Conservation (phyloP, 2,329 filamentous ascomycete genomes). For the Epichloe amarillans region DNA sequence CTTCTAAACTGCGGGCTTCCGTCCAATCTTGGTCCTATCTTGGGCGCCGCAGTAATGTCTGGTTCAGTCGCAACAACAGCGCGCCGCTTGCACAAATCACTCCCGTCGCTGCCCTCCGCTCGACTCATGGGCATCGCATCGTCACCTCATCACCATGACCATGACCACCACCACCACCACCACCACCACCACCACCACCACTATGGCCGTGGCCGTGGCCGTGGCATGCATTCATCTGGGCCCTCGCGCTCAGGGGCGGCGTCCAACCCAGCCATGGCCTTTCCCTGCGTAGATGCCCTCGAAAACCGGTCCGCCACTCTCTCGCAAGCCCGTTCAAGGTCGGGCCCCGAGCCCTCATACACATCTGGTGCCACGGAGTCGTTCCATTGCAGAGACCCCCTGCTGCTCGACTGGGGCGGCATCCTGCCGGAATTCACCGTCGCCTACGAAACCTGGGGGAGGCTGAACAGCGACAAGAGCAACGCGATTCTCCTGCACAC, state of each 20-base stretch:
- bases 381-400: slow-evolving; percentile 59
- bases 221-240: slow-evolving; percentile 4
- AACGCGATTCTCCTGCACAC: slow-evolving; percentile 92
- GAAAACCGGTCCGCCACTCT: slow-evolving; percentile 68
- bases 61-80: slow-evolving; percentile 5
- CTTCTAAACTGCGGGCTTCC: not conserved
- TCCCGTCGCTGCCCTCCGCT: not conserved
- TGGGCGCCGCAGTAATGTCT: slow-evolving; percentile 5
- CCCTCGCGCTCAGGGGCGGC: slow-evolving; percentile 24
- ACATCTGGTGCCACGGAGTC: slow-evolving; percentile 73
- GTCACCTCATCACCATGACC: not conserved
- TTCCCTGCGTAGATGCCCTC: slow-evolving; percentile 78
- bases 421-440: slow-evolving; percentile 79
- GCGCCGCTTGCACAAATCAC: slow-evolving; percentile 5
- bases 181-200: not conserved
- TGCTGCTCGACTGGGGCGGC: slow-evolving; percentile 90
- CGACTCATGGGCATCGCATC: slow-evolving; percentile 1
- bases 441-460: slow-evolving; percentile 88
- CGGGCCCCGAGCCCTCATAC: slow-evolving; percentile 86
- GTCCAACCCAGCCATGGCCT: slow-evolving; percentile 76
- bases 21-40: not conserved
- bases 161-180: not conserved
- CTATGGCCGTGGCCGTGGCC: not conserved
- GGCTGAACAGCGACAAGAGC: slow-evolving; percentile 62
- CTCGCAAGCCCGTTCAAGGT: slow-evolving; percentile 37